These are phyloP conservation scores for Paramecium pentaurelia DNA, from an alignment of 73 alveolate species.

Conservation along the genomic window DNA sequence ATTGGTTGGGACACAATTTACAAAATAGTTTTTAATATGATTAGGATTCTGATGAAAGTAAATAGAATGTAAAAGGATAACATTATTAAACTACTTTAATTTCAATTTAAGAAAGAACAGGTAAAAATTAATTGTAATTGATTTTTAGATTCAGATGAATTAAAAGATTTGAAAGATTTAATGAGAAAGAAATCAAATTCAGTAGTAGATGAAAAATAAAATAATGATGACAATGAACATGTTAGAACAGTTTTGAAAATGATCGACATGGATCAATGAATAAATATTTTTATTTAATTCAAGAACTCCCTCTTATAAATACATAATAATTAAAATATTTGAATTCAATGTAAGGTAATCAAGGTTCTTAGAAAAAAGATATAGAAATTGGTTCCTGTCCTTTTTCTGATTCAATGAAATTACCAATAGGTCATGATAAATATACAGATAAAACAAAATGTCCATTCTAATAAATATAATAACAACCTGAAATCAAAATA, in stretches of 20 bases:
- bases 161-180: background rate
- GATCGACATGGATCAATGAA: constrained; percentile 31
- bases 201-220: background rate
- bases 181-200: constrained; percentile 18
- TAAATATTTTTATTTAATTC: background rate
- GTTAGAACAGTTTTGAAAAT: background rate
- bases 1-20: constrained; percentile 13
- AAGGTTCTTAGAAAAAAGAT: background rate
- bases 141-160: constrained; percentile 15
- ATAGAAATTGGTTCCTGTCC: constrained; percentile 8
- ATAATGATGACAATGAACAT: constrained; percentile 21
- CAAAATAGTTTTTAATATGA: background rate
- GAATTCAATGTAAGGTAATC: background rate
- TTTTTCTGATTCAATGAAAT: background rate
- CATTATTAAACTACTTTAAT: background rate
- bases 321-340: background rate
- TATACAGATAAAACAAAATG: background rate
- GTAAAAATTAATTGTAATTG: background rate
- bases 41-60: background rate
- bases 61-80: background rate
- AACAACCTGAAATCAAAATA: constrained; percentile 40
- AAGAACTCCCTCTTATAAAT: background rate
- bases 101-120: constrained; percentile 43
- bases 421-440: background rate
- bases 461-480: background rate